A percentile compares a stretch with the other conserved stretches of the same genome.
phyloP scores from a whole-genome alignment of 1,284 basidiomycete species.

The Entoloma clypeatum region DNA sequence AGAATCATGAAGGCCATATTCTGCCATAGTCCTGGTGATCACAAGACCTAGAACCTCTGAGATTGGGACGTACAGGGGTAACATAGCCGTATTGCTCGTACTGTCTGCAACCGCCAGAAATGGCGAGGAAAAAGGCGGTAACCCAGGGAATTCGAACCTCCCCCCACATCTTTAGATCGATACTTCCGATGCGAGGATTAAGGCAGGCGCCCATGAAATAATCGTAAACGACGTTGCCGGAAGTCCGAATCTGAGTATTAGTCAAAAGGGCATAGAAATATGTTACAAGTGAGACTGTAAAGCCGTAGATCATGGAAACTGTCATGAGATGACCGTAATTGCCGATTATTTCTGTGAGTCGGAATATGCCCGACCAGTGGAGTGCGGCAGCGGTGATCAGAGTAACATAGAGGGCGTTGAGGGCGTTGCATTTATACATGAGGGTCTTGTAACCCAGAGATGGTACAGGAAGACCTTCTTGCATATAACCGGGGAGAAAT shows the following conservation, averaged over 20 bases:
- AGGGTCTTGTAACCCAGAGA: conserved; percentile 90
- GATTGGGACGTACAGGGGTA: conserved; percentile 77
- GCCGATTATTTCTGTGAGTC: conserved; percentile 93
- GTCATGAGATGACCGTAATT: conserved; percentile 97
- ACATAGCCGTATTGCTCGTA: conserved; percentile 92
- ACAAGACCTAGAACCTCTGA: background rate
- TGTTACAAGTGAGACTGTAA: conserved; percentile 74
- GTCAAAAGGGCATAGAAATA: conserved; percentile 77
- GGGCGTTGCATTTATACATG: conserved; percentile 96
- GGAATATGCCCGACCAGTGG: conserved; percentile 83
- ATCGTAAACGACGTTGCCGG: conserved; percentile 91
- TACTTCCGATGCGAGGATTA: conserved; percentile 90
- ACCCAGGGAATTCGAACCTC: conserved; percentile 99
- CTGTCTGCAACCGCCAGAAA: conserved; percentile 94
- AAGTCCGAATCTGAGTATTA: conserved; percentile 88
- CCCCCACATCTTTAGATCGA: conserved; percentile 99
- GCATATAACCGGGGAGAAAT: conserved; percentile 88
- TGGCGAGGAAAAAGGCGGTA: conserved; percentile 88
- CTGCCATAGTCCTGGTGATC: conserved; percentile 32
- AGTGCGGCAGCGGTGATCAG: conserved; percentile 74
- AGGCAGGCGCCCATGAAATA: conserved; percentile 95
- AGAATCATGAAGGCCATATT: conserved; percentile 98
- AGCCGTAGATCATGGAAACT: conserved; percentile 91
- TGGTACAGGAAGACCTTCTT: conserved; percentile 92
- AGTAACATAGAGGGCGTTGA: conserved; percentile 85